Evolutionary conservation across 2,329 filamentous ascomycete genomes (phyloP), one percentile per base, ranked within the genome.

Genomic region (Ascochyta koolunga): DNA sequence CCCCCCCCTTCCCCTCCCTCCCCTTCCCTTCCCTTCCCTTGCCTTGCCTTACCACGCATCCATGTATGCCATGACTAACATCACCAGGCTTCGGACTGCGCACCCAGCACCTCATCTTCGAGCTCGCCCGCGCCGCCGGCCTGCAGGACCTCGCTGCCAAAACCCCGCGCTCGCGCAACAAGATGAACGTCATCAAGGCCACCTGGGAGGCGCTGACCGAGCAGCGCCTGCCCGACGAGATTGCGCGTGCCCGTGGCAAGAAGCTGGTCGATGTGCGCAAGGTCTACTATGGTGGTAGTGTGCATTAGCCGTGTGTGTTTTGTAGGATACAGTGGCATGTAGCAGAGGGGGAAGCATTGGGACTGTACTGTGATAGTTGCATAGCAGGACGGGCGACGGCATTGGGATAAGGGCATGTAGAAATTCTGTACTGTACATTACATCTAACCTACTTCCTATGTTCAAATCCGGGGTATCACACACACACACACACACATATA

Each of bases 161-260:
- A 63, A 93, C 96, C 59, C 87, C 88, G 32, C 89, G 93, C 39
- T 91, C 91, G 59, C 86, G 93, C 69, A 98, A 96, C 82, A 91
- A 92, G 65, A 96, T 98, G 92, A 99, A 99, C 81, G 91, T 93
- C 16, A 89, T 96, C 78, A 97, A 97, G 80, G 95, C 95, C 13
- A 85, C 91, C 35, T 90, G 90, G 77, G 76, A 93, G 75, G 93
- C 93, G 5, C 81, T 99, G 59, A 84, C 86, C 75, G 89, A 82
- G 79, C 95, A 99, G 80, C 86, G 86, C 57, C 82, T 96, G 70
- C 95, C 95, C 0, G 91, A 98, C 74, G 87, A 93, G 71, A 88
- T 99, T 71, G 95, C 95, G 51, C 84, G 90, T 43, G 93, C 91
- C 46, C 81, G 93, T 61, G 93, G 95, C 57, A 93, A 90, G 84